Base-by-base conservation (phyloP, 495 filamentous ascomycete species). In the Aspergillus avenaceus region DNA sequence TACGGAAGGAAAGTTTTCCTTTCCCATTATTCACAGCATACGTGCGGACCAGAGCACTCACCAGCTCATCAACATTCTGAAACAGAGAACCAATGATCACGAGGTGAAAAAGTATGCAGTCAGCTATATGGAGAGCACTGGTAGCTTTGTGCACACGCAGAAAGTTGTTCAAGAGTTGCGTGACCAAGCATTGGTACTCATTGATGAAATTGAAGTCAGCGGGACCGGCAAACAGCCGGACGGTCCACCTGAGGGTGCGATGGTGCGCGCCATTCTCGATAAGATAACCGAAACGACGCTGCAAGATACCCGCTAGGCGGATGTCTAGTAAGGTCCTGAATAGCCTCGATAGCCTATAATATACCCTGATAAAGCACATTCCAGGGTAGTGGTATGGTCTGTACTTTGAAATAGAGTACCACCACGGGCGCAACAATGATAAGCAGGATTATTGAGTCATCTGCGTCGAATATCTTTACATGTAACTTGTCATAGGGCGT, bases 1-100 rank as follows among this genome's bases (percentile, higher is more conserved):
- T 53, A 97, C 92, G 0, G 93, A 98, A 72, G 93, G 93, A 34
- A 98, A 98, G 78, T 98, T 97, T 74, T 91, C 86, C 22, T 97
- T 95, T 63, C 92, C 92, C 5, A 87, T 98, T 58, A 97, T 98
- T 52, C 92, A 98, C 69, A 86, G 86, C 64, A 95, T 98, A 54
- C 87, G 91, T 54, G 73, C 84, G 26, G 80, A 91, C 63, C 87
- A 88, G 4, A 69, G 69, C 8, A 91, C 96, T 61, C 79, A 85
- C 24, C 87, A 92, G 62, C 77, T 98, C 38, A 73, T 96, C 52
- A 96, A 93, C 58, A 97, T 97, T 38, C 72, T 98, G 18, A 87
- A 88, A 68, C 93, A 97, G 65, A 89, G 87, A 66, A 90, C 92
- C 0, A 79, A 72, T 23, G 86, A 95, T 57, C 84, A 88, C 18